Evolutionary conservation across 495 filamentous ascomycete species (phyloP), one percentile per base, ranked within the genome.

Genomic region (Aspergillus sparsus): DNA sequence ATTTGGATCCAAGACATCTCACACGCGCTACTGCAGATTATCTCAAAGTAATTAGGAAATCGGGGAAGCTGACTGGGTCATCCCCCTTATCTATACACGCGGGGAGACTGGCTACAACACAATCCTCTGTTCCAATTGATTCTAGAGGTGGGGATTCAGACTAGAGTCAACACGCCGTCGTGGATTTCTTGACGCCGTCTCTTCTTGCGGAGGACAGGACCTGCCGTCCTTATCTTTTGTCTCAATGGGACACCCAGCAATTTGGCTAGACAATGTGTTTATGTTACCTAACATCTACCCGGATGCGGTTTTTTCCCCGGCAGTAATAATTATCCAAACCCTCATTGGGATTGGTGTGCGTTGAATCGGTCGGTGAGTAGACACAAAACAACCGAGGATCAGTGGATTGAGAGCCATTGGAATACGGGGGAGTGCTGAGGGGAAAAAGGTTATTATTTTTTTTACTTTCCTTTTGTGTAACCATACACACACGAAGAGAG

Each of bases 231-330:
- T 47, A 59, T 59, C 57, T 52, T 13, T n/a, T 18, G 32, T n/a
- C 6, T 58, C 12, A 37, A 10, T 18, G 39, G 41, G 18, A 59
- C 31, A 21, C 53, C 50, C 41, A 45, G 10, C 32, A 33, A 0
- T 5, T 51, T 44, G 21, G 31, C 49, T 53, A 53, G 55, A 46
- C 36, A 37, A 51, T 16, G 46, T 27, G 44, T 62, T 62, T 58
- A 64, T 62, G 60, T 68, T 68, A 68, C 65, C 65, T 68, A 68
- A 68, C 45, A 27, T 18, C 9, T 47, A 21, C 53, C 62, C 57
- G 57, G 44, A 53, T 60, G 53, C 53, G 57, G 62, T 64, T 50
- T 32, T n/a, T 47, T 15, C 31, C 39, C 62, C 51, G 62, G 46
- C 57, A 33, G 36, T n/a, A 37, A 32, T 21, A 12, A 53, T 11